Percentiles rank a stretch among this genome's conserved stretches.
These are phyloP conservation scores for Mucor lusitanicus DNA, from an alignment of 371 early-diverging fungal species.

Conservation along the genomic window DNA sequence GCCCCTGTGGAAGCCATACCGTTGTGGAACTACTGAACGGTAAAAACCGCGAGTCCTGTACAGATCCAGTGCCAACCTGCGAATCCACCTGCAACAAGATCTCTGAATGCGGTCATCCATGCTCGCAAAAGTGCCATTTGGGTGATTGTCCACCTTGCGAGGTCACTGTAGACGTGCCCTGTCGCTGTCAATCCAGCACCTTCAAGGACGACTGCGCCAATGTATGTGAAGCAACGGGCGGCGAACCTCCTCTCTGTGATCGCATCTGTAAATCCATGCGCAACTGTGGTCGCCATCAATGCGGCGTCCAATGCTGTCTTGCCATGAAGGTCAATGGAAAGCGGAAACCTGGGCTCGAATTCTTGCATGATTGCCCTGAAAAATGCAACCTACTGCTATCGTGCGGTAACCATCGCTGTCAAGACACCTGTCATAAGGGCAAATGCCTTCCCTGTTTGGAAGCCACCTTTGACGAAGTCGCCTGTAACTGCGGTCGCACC, in stretches of 20 bases:
- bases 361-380: constrained; percentile 64
- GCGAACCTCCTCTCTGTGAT: constrained; percentile 60
- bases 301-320: constrained; percentile 60
- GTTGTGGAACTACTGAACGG: constrained; percentile 36
- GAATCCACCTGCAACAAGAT: constrained; percentile 62
- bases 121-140: constrained; percentile 71
- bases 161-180: constrained; percentile 48
- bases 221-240: constrained; percentile 44
- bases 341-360: constrained; percentile 33
- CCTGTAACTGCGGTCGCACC: constrained; percentile 78
- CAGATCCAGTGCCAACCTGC: constrained; percentile 83
- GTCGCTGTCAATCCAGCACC: constrained; percentile 66
- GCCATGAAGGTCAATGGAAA: constrained; percentile 44
- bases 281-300: constrained; percentile 71
- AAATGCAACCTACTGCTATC: constrained; percentile 65
- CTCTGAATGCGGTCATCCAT: constrained; percentile 75
- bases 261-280: constrained; percentile 62
- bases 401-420: constrained; percentile 71
- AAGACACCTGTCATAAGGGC: constrained; percentile 71
- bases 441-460: constrained; percentile 72
- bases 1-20: constrained; percentile 81
- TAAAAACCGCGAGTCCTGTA: constrained; percentile 57
- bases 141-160: constrained; percentile 76
- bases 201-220: constrained; percentile 52
- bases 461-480: constrained; percentile 68